phyloP scores from a whole-genome alignment of 2,329 filamentous ascomycete genomes.

The Xylaria multiplex region DNA sequence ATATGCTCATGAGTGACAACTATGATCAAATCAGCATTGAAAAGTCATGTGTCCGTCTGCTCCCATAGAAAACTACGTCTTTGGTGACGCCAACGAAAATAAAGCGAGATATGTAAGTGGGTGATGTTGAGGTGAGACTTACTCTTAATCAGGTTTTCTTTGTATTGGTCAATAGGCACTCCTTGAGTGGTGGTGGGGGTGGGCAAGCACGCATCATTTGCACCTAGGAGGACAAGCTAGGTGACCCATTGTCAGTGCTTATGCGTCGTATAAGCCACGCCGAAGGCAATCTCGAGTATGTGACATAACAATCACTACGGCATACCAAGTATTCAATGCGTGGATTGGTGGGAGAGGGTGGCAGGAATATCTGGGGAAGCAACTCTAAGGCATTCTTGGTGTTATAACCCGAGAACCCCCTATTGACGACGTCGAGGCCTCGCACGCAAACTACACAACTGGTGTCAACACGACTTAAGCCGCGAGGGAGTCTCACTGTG shows the following conservation, averaged over 20 bases:
- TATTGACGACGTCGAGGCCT: conserved; percentile 85
- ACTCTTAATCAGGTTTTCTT: conserved; percentile 69
- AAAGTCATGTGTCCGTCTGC: not conserved
- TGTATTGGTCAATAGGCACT: conserved; percentile 80
- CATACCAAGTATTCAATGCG: conserved; percentile 75
- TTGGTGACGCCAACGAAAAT: not conserved
- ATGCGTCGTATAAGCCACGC: not conserved
- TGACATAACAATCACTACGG: conserved; percentile 18
- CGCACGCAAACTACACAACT: conserved; percentile 72
- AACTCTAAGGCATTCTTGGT: conserved; percentile 77
- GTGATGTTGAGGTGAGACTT: not conserved
- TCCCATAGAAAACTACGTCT: not conserved
- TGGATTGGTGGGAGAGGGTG: conserved; percentile 65
- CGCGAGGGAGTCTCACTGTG: not conserved
- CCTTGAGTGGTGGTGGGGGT: conserved; percentile 74
- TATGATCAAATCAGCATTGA: conserved; percentile 70
- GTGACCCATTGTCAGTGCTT: conserved; percentile 1
- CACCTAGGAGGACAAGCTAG: conserved; percentile 83
- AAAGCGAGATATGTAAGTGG: not conserved
- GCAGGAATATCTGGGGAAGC: conserved; percentile 76
- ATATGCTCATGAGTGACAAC: conserved; percentile 78
- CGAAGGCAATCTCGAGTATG: conserved; percentile 29
- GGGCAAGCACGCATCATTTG: conserved; percentile 85
- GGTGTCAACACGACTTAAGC: conserved; percentile 26
- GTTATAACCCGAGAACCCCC: conserved; percentile 88